Conservation (phyloP, 2,329 filamentous ascomycete species). For the Juglanconis sp. region DNA sequence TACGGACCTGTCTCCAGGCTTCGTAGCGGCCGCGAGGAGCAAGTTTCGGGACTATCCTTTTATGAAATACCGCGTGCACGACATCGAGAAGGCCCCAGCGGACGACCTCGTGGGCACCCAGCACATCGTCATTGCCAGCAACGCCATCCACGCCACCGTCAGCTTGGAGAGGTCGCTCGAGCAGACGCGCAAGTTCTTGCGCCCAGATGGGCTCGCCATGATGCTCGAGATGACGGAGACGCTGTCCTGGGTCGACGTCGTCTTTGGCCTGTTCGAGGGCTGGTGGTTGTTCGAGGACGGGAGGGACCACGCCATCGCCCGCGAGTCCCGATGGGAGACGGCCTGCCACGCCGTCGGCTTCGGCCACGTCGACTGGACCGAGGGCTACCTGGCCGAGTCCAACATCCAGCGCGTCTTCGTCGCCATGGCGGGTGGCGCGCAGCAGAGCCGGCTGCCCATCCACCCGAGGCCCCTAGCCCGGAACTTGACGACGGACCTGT, state of each 20-base stretch:
- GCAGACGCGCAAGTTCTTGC: slow-evolving; percentile 26
- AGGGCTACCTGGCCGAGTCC: slow-evolving; percentile 17
- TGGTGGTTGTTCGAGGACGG: slow-evolving; percentile 38
- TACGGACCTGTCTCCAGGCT: slow-evolving; percentile 33
- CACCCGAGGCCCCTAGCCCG: too few relatives aligned
- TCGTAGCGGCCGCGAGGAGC: slow-evolving; percentile 28
- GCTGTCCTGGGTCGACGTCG: slow-evolving; percentile 30
- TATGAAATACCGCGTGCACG: slow-evolving; percentile 27
- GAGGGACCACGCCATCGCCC: slow-evolving; percentile 20
- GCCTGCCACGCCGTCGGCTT: slow-evolving; percentile 26
- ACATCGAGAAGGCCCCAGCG: slow-evolving; percentile 28
- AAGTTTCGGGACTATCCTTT: slow-evolving; percentile 22
- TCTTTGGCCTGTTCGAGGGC: slow-evolving; percentile 35
- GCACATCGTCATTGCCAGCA: slow-evolving; percentile 32
- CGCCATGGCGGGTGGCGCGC: neutral
- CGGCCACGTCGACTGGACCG: slow-evolving; percentile 29
- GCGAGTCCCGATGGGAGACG: slow-evolving; percentile 23
- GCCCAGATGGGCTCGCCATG: slow-evolving; percentile 31
- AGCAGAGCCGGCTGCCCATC: too few relatives aligned
- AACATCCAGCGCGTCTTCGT: slow-evolving; percentile 1
- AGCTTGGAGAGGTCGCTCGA: slow-evolving; percentile 19
- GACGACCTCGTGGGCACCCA: slow-evolving; percentile 23
- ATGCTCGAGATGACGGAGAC: slow-evolving; percentile 33
- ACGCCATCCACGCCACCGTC: slow-evolving; percentile 33
- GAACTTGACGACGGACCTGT: slow-evolving; percentile 22